Base-by-base conservation (phyloP, 2,329 filamentous ascomycete species). In the Elsinoe batatas region DNA sequence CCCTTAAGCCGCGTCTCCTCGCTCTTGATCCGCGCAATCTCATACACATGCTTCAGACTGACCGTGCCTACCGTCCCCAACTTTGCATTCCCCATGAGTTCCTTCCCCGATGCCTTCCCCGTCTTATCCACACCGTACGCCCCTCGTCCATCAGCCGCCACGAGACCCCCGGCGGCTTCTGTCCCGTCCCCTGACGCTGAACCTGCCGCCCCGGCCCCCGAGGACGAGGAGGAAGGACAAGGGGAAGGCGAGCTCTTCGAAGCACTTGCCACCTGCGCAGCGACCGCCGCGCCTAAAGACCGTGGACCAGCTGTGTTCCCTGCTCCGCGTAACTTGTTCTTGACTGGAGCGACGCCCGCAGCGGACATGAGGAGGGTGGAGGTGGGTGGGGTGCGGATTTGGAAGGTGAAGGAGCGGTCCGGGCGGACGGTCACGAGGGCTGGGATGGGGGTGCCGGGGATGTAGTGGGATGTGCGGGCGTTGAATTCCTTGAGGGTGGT, bases 21-120 rank as follows among this genome's bases (percentile, higher is more conserved):
- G 55, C 72, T 85, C 79, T 98, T 98, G 67, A 98, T 94, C 78
- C 88, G 91, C 61, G 93, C 93, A 71, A 98, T 97, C 75, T 97
- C 91, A 73, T 90, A 97, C 18, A 98, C 77, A 73, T 98, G 93
- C 77, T 98, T 98, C 66, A 98, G 74, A 65, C 86, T 93, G 56
- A 98, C 79, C 3, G 81, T 85, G 57, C 91, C 93, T n/a, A 95
- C 81, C 6, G 76, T 82, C 63, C 95, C 88, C 58, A 84, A 78
- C 1, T 84, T 87, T 0, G 88, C 86, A 56, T 83, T 85, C 5
- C 68, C 61, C 5, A 37, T 50, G n/a, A 43, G 56, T 43, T 54
- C 56, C 11, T 57, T 59, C 1, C 56, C 55, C n/a, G 18, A 49
- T 3, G 49, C 56, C 20, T 40, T 57, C 5, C 33, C 54, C 5